A percentile compares a stretch with the other conserved stretches of the same genome.
Evolutionary conservation across 2,329 filamentous ascomycete species (phyloP).

Genomic region (Hirsutella rhossiliensis): DNA sequence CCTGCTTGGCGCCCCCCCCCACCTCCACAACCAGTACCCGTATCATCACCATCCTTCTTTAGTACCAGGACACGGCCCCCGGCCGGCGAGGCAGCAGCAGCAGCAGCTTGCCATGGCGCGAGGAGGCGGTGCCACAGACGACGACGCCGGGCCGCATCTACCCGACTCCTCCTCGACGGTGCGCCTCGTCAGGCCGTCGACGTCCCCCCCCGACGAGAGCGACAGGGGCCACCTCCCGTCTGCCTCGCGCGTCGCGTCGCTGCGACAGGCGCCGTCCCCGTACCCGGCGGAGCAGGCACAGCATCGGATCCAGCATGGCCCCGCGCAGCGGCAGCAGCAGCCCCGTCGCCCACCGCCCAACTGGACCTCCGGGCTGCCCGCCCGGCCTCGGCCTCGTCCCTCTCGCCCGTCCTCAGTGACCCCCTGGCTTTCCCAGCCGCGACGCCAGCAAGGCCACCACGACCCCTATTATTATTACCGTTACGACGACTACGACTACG

Average conservation of each 20-base stretch:
- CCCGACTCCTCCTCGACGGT: conserved; percentile 20
- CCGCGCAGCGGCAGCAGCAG: background rate
- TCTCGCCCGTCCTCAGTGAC: background rate
- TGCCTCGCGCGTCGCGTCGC: background rate
- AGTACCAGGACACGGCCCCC: background rate
- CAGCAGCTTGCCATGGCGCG: background rate
- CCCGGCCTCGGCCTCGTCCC: background rate
- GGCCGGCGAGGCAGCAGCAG: background rate
- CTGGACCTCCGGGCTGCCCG: background rate
- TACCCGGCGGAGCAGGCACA: background rate
- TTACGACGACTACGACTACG: background rate
- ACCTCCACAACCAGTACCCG: conserved; percentile 13
- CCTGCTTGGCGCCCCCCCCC: too few species aligned
- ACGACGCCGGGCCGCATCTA: background rate
- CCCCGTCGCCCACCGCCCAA: background rate
- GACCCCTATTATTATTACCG: background rate
- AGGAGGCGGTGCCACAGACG: background rate
- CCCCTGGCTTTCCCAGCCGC: background rate
- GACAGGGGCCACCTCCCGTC: conserved; percentile 7
- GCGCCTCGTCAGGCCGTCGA: conserved; percentile 24
- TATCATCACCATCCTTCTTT: background rate
- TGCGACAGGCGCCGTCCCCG: background rate
- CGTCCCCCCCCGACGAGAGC: conserved; percentile 12
- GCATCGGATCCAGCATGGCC: too few species aligned
- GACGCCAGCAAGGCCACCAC: background rate